These are phyloP conservation scores for Phytophthora kernoviae DNA, from an alignment of 352 stramenopile species.

Conservation along the genomic window DNA sequence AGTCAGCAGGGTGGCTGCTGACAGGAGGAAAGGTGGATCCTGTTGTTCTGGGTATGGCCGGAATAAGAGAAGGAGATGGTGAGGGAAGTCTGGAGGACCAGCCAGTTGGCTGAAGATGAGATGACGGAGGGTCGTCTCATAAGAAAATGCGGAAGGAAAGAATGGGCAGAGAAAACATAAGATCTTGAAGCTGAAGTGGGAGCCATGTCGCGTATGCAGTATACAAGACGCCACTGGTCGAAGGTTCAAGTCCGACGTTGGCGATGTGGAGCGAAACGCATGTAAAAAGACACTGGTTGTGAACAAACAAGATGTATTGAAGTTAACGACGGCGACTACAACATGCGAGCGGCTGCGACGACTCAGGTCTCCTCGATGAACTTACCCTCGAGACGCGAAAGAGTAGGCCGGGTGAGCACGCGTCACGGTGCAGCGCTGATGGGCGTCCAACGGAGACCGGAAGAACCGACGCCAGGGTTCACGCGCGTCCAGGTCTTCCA, in stretches of 20 bases:
- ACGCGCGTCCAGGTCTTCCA: not conserved
- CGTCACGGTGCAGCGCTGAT: not conserved
- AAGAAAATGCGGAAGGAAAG: not conserved
- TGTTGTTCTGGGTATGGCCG: not conserved
- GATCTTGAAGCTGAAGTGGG: too few species aligned
- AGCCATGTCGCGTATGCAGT: too few species aligned
- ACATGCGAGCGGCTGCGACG: too few species aligned
- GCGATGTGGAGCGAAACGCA: not conserved
- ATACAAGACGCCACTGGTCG: not conserved
- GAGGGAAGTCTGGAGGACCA: conserved; percentile 4
- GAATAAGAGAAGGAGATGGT: not conserved
- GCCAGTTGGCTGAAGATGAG: conserved; percentile 4
- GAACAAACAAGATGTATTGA: not conserved
- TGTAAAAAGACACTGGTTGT: not conserved
- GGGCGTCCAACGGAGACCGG: not conserved
- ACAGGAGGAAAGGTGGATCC: not conserved
- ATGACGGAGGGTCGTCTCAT: conserved; percentile 5
- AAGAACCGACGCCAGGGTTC: conserved; percentile 13
- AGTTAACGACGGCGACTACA: not conserved
- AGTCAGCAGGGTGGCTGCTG: not conserved
- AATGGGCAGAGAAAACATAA: too few species aligned
- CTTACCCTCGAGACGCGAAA: not conserved
- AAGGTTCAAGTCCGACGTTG: not conserved
- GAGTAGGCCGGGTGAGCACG: not conserved
- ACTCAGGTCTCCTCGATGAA: conserved; percentile 2